Conservation (phyloP, 1,284 basidiomycete genomes). For the Uromyces viciae-fabae region DNA sequence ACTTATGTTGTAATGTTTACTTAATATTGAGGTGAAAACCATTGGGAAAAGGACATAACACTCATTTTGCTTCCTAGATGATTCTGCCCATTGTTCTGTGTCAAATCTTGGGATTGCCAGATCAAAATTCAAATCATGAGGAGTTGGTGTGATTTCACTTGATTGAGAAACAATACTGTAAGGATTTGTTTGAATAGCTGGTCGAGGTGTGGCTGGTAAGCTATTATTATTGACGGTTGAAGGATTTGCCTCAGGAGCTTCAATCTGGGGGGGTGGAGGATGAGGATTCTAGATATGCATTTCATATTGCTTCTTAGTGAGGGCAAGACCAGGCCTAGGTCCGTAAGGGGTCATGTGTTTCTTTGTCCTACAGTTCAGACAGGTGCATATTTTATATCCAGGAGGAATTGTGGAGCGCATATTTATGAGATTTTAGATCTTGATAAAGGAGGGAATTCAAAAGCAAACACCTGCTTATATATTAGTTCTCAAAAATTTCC, state of each 20-base stretch:
- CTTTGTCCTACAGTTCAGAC: neutral
- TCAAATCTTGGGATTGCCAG: neutral
- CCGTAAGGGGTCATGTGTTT: constrained; percentile 13
- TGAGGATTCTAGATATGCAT: neutral
- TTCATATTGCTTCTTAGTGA: neutral
- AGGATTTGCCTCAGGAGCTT: too few relatives aligned
- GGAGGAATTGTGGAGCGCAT: neutral
- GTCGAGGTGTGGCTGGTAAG: neutral
- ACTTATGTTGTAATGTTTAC: neutral
- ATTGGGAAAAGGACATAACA: neutral
- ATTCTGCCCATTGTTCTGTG: neutral
- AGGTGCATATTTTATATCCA: neutral
- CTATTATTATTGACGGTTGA: too few relatives aligned
- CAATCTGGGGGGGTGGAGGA: neutral
- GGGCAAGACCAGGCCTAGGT: neutral
- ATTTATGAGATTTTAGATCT: too few relatives aligned
- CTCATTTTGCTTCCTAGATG: constrained; percentile 6
- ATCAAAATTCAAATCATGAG: too few relatives aligned
- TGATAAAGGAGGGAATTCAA: too few relatives aligned
- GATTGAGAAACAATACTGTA: neutral
- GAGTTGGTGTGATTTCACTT: neutral
- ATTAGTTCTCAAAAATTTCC: too few relatives aligned
- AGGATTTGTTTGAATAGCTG: neutral
- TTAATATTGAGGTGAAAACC: constrained; percentile 7
- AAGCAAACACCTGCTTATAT: too few relatives aligned